Evolutionary conservation across 148 eudicot species (phyloP).

Genomic region (Pouteria glomerata): DNA sequence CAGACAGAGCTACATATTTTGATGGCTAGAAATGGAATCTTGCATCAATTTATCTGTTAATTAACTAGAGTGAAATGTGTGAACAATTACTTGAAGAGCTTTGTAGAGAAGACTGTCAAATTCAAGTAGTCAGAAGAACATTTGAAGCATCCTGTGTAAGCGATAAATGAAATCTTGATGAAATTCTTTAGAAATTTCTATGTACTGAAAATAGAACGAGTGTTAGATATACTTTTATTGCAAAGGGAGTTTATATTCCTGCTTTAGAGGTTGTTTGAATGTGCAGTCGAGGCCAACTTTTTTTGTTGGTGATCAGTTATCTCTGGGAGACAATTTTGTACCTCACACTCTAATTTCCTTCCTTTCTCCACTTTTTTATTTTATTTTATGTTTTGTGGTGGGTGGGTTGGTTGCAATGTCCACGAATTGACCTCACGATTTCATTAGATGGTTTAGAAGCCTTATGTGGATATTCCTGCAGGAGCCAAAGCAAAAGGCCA

Average conservation of each 20-base stretch:
- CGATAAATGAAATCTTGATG: background rate
- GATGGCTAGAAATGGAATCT: background rate
- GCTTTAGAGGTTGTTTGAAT: background rate
- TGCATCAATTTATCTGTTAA: background rate
- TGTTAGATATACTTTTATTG: background rate
- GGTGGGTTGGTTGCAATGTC: background rate
- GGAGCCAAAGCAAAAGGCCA: constrained; percentile 60
- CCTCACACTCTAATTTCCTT: too few species aligned
- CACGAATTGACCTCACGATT: background rate
- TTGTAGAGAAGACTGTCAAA: background rate
- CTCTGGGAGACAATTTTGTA: constrained; percentile 4
- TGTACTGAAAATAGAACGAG: background rate
- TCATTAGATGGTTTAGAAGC: background rate
- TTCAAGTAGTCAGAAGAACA: background rate
- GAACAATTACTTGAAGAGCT: background rate
- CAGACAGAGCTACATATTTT: too few species aligned
- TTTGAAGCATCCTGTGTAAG: background rate
- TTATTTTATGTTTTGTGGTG: background rate
- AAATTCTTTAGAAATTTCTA: background rate
- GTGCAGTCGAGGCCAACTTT: background rate
- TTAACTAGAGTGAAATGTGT: background rate
- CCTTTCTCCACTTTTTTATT: background rate
- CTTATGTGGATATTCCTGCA: constrained; percentile 15
- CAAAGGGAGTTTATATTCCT: background rate
- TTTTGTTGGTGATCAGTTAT: background rate